Base-by-base conservation (phyloP, 2,329 filamentous ascomycete species). In the Juglanconis oblonga region DNA sequence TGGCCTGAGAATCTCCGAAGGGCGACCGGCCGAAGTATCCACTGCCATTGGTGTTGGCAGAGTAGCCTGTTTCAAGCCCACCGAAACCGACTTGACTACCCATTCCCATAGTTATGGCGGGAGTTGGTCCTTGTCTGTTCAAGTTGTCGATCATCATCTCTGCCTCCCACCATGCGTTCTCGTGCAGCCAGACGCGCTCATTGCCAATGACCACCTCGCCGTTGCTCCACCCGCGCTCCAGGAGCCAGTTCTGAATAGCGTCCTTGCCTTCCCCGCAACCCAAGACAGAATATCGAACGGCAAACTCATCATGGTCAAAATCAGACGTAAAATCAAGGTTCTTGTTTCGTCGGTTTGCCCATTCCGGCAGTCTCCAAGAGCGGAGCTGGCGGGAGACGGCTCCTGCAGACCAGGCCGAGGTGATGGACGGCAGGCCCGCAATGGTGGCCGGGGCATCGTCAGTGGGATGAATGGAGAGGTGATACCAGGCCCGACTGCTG, bases 221-320 rank as follows among this genome's bases (percentile, higher is more conserved):
- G 67, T 99, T 99, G 76, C 92, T 97, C 95, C 95, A 99, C 1
- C 95, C 95, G 61, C 95, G 87, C 75, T 98, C 93, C 53, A 98
- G 82, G 60, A 96, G 83, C 92, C 94, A 99, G 68, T 85, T 96
- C 71, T 98, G 92, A 56, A 97, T 92, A 52, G 94, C 95, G 64
- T 99, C 95, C 64, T 87, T 87, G 59, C 95, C 95, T 65, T 96
- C 92, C 67, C 88, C 86, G 73, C 95, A 99, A 13, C 95, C 95
- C 0, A 99, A 82, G 5, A 85, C 80, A 5, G 87, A 81, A 71
- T 97, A 99, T 49, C 95, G 87, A 67, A 88, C 87, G 24, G 87
- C 84, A 68, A 99, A 98, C 72, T 99, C 95, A 14, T 97, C 91
- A 5, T 93, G 79, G 68, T 99, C 95, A 67, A 98, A 99, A 70